Base-by-base conservation (phyloP, 2,329 filamentous ascomycete species). In the Fusarium penzigii region DNA sequence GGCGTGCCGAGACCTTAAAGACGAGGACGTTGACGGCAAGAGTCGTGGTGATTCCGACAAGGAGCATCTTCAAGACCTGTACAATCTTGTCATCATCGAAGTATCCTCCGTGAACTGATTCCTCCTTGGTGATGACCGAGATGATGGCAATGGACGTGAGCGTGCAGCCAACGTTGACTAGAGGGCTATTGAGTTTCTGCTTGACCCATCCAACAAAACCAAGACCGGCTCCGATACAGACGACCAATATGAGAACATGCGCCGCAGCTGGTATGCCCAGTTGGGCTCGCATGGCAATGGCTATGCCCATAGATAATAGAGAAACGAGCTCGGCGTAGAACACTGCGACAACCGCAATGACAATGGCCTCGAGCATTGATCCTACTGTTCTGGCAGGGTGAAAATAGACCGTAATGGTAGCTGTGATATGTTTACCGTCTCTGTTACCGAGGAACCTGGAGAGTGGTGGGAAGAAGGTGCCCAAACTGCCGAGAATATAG, bases 351-450 rank as follows among this genome's bases (percentile, higher is more conserved):
- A 89, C 73, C 6, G 90, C 90, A 52, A 94, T 85, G 34, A 92
- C 73, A 11, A 88, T 82, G 3, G 92, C 92, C 71, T 96, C 90
- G 52, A 90, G 82, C 91, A 97, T 96, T 59, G 89, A 94, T 1
- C 93, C 93, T 25, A 87, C 83, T 16, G 90, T 90, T 52, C 93
- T 81, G 6, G 91, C 90, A 5, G 93, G 92, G 69, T 97, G 92
- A 65, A 97, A 97, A 67, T 96, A 97, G 11, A 97, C 92, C 1
- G 91, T 95, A 52, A 97, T 85, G 2, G 93, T 97, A 32, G 92
- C 92, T 46, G 96, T 91, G 66, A 96, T 87, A 72, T 97, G 93
- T 68, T 97, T 97, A 46, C 91, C 91, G 72, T 96, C 92, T 66
- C 92, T 88, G 57, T 87, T 80, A 11, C 93, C 93, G 14, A 97